Evolutionary conservation across 495 filamentous ascomycete species (phyloP), one percentile per base, ranked within the genome.

Genomic region (Lophiotrema nucula): DNA sequence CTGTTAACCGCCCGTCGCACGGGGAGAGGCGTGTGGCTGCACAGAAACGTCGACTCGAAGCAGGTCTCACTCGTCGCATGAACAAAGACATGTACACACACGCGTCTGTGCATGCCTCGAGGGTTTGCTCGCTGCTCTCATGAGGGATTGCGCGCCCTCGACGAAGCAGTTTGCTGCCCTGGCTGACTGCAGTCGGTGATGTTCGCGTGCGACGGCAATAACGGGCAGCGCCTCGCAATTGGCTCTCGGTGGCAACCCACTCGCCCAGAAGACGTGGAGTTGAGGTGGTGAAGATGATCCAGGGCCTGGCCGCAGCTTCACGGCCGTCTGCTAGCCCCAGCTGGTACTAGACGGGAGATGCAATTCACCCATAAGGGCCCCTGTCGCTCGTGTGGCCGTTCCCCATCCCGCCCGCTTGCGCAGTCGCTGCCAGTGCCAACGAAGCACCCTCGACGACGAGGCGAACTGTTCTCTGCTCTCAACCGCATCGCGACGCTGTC

Each of bases 331-430:
- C 60, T 63, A 63, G 37, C 18, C 39, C 47, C 53, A 52, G 46
- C 46, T 33, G 38, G 47, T 15, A 3, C 11, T 26, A 27, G 28
- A 6, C 41, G 19, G n/a, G n/a, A n/a, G 45, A 50, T 47, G 48
- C 50, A 58, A 58, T 58, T 58, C 60, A 56, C 59, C 43, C 52
- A 57, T 25, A 48, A 45, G 28, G 21, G 22, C 55, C 61, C 60
- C 60, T 63, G 60, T 58, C 57, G 41, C 35, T 23, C 22, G 51
- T 52, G 37, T 46, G 51, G 47, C 37, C 31, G 46, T 58, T 24
- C 31, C 55, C 46, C 22, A 11, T 33, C 19, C 31, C 22, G 16
- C 41, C 39, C 39, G 19, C 39, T 21, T 8, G 6, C 39, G 39
- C 39, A 8, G 39, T 21, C 39, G 39, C 19, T 18, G 39, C 19